Conservation (phyloP, 805 yeast species). For the Teunomyces kruisii region DNA sequence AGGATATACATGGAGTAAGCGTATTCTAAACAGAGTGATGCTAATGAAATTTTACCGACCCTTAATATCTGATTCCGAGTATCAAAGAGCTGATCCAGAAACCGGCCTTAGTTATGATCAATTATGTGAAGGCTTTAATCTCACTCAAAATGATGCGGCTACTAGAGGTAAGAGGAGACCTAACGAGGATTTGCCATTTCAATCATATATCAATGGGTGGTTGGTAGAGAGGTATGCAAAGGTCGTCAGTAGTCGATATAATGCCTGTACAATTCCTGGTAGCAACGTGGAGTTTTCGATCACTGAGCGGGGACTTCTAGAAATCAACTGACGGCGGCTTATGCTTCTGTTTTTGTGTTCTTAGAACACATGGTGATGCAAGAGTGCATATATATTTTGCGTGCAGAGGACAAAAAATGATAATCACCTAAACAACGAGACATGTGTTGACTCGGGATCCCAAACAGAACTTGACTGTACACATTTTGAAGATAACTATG, state of each 20-base stretch:
- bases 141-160: neutral
- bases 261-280: slow-evolving; percentile 4
- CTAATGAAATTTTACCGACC: slow-evolving; percentile 32
- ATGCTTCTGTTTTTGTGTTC: neutral
- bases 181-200: slow-evolving; percentile 1
- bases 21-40: slow-evolving; percentile 24
- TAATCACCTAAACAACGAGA: slow-evolving; percentile 16
- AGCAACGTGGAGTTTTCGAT: slow-evolving; percentile 18
- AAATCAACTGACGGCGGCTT: neutral
- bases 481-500: neutral
- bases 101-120: slow-evolving; percentile 13
- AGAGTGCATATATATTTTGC: neutral
- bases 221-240: slow-evolving; percentile 24
- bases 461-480: neutral
- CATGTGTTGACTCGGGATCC: neutral
- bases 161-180: neutral
- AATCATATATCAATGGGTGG: slow-evolving; percentile 24
- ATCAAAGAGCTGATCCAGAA: slow-evolving; percentile 12
- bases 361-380: slow-evolving; percentile 1
- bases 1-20: slow-evolving; percentile 34
- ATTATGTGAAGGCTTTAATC: slow-evolving; percentile 12
- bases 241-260: slow-evolving; percentile 16
- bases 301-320: slow-evolving; percentile 14
- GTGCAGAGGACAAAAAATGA: slow-evolving; percentile 8
- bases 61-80: slow-evolving; percentile 8